phyloP scores from a whole-genome alignment of 2,329 filamentous ascomycete genomes.

The Teratosphaeria destructans region DNA sequence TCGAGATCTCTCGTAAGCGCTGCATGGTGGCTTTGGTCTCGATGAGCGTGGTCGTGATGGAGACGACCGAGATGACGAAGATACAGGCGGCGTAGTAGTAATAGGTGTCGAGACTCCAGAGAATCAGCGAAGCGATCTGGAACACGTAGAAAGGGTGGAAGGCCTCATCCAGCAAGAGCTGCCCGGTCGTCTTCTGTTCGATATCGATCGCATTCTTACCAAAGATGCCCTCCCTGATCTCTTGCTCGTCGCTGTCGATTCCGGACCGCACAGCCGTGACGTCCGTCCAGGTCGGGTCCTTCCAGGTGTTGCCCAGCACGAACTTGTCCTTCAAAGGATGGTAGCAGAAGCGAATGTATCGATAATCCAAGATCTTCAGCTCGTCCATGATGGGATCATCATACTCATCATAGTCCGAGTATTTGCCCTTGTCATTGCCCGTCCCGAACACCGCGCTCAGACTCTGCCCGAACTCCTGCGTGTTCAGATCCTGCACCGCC shows the following conservation, averaged over 20 bases:
- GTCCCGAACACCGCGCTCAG: conserved; percentile 60
- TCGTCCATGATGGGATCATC: conserved; percentile 65
- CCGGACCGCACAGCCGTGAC: conserved; percentile 62
- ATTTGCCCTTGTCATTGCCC: conserved; percentile 46
- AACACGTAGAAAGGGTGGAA: conserved; percentile 99
- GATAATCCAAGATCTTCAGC: conserved; percentile 75
- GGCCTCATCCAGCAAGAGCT: conserved; percentile 84
- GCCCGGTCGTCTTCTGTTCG: conserved; percentile 71
- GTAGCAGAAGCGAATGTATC: conserved; percentile 87
- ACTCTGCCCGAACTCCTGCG: conserved; percentile 49
- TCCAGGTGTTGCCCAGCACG: conserved; percentile 78
- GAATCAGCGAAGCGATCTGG: conserved; percentile 82
- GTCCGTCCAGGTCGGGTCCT: conserved; percentile 80
- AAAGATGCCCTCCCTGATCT: conserved; percentile 73
- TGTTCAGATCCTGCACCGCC: conserved; percentile 58
- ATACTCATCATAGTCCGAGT: conserved; percentile 62
- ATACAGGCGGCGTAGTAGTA: conserved; percentile 97
- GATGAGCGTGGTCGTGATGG: conserved; percentile 77
- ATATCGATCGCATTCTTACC: conserved; percentile 87
- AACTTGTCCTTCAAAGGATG: conserved; percentile 87
- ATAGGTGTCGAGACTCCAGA: conserved; percentile 94
- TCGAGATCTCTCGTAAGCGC: conserved; percentile 79
- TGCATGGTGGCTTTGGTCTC: conserved; percentile 91
- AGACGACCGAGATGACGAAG: conserved; percentile 86
- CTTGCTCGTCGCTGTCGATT: conserved; percentile 80